Percentiles rank a stretch among this genome's conserved stretches.
Evolutionary conservation across 768 basidiomycete species (phyloP).

Genomic region (Calvatia gigantea): DNA sequence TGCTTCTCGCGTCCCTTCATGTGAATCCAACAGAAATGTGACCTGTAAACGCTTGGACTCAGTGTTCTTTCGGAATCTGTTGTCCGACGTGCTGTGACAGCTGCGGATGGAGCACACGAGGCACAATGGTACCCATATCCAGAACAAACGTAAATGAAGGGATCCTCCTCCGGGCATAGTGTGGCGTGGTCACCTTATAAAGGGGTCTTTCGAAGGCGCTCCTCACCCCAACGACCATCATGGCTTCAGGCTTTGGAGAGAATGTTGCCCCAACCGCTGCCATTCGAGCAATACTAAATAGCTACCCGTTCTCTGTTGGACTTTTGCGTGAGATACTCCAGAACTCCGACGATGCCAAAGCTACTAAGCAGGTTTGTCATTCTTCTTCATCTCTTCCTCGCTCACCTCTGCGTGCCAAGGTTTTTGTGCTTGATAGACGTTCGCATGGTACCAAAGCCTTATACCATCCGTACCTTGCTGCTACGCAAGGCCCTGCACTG

Average conservation of each 20-base stretch:
- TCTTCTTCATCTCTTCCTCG: background rate
- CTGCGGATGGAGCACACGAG: too few species aligned
- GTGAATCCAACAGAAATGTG: too few species aligned
- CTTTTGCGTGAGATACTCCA: slow-evolving; percentile 37
- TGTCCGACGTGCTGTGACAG: too few species aligned
- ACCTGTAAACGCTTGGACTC: too few species aligned
- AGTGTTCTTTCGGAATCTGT: too few species aligned
- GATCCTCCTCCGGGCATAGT: too few species aligned
- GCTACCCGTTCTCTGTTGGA: slow-evolving; percentile 35
- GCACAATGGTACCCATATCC: too few species aligned
- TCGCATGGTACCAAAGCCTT: slow-evolving; percentile 19
- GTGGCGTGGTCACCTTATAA: background rate
- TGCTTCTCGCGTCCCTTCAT: too few species aligned
- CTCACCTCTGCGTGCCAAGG: slow-evolving; percentile 8
- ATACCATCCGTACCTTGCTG: slow-evolving; percentile 23
- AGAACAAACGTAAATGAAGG: too few species aligned
- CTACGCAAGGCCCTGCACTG: slow-evolving; percentile 35
- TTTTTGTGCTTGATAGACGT: slow-evolving; percentile 30
- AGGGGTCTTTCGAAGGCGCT: background rate
- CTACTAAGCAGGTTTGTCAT: slow-evolving; percentile 26
- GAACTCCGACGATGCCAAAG: slow-evolving; percentile 39
- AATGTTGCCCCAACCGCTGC: slow-evolving; percentile 18
- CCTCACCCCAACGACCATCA: background rate
- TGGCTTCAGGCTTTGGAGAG: slow-evolving; percentile 19
- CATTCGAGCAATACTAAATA: slow-evolving; percentile 28